Conservation (phyloP, 305 asterid genomes). For the Withania somnifera region DNA sequence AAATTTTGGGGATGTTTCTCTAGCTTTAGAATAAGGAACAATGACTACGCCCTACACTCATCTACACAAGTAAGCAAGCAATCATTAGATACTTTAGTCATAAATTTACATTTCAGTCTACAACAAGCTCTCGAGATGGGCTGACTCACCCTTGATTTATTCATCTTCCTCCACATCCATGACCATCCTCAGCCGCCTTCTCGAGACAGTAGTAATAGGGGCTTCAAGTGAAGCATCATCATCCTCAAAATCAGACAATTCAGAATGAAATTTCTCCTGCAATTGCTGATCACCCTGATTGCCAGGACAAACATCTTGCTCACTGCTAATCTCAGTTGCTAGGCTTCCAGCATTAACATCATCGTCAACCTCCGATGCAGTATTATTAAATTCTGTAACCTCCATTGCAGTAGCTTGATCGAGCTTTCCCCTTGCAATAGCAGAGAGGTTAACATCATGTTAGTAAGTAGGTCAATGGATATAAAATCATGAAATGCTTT, state of each 20-base stretch:
- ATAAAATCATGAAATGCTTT: background rate
- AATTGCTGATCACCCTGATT: constrained; percentile 13
- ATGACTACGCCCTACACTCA: background rate
- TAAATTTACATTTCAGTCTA: background rate
- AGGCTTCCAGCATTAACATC: constrained; percentile 20
- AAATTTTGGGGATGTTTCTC: background rate
- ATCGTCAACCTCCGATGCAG: background rate
- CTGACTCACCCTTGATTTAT: constrained; percentile 8
- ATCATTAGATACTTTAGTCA: background rate
- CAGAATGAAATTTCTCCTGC: constrained; percentile 20
- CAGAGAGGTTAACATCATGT: background rate
- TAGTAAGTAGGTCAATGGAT: background rate
- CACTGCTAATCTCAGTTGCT: constrained; percentile 10
- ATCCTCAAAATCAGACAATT: constrained; percentile 43
- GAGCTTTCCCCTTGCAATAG: constrained; percentile 30
- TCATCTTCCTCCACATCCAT: constrained; percentile 68
- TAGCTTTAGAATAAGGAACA: background rate
- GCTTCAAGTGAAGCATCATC: constrained; percentile 9
- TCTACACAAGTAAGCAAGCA: background rate
- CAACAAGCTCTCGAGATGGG: background rate
- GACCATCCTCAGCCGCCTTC: constrained; percentile 68
- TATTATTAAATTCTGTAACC: constrained; percentile 9
- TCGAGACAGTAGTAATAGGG: constrained; percentile 21
- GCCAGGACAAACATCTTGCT: constrained; percentile 4
- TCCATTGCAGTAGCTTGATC: constrained; percentile 20